Evolutionary conservation across 805 yeast species (phyloP).

Genomic region (Alloascoidea africana): DNA sequence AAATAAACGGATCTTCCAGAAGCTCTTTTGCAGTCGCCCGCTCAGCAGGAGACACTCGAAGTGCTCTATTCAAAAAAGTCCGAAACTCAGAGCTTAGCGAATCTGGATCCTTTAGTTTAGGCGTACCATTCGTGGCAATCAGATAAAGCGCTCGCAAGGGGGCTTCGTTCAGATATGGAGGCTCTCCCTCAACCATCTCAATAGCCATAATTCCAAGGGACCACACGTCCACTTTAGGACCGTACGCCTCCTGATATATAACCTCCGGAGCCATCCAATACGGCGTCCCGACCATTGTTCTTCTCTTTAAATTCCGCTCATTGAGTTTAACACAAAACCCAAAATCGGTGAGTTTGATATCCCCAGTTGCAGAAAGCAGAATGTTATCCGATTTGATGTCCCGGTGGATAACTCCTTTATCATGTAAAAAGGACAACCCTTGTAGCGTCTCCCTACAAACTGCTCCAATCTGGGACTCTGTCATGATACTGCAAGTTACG

Average conservation of each 20-base stretch:
- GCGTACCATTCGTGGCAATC: slow-evolving; percentile 95
- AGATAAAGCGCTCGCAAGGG: slow-evolving; percentile 87
- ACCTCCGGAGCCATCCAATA: slow-evolving; percentile 99
- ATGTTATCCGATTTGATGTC: slow-evolving; percentile 95
- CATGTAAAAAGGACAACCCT: slow-evolving; percentile 79
- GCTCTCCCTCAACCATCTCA: slow-evolving; percentile 98
- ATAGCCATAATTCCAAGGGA: slow-evolving; percentile 95
- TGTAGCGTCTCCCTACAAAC: slow-evolving; percentile 82
- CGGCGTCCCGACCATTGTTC: slow-evolving; percentile 99
- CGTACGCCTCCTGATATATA: slow-evolving; percentile 87
- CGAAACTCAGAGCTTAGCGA: slow-evolving; percentile 51
- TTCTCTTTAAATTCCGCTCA: slow-evolving; percentile 70
- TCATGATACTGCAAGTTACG: slow-evolving; percentile 77
- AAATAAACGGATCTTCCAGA: slow-evolving; percentile 49
- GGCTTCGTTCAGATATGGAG: slow-evolving; percentile 92
- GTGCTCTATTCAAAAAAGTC: slow-evolving; percentile 58
- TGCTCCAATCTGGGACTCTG: slow-evolving; percentile 91
- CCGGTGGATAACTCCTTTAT: slow-evolving; percentile 86
- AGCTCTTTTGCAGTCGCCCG: slow-evolving; percentile 70
- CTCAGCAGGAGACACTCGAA: slow-evolving; percentile 70
- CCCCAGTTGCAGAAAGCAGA: slow-evolving; percentile 66
- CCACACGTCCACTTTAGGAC: slow-evolving; percentile 96
- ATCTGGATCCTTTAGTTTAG: slow-evolving; percentile 81
- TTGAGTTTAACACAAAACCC: slow-evolving; percentile 93
- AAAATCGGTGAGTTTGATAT: slow-evolving; percentile 88